These are phyloP conservation scores for Phytomonas sp. DNA, from an alignment of 208 protist genomes.

Conservation along the genomic window DNA sequence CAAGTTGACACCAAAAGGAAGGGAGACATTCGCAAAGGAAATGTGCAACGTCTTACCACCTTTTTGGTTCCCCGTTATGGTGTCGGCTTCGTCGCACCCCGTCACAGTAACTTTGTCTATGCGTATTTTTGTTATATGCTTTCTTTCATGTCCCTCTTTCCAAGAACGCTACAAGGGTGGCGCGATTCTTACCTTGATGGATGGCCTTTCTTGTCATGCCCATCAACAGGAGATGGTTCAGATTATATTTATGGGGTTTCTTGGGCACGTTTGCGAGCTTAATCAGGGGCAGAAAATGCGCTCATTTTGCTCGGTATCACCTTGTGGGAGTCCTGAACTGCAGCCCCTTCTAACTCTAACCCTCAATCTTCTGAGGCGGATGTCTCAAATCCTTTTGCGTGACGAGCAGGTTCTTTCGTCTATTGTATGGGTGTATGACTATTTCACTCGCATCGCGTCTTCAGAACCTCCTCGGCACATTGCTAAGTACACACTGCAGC, in stretches of 20 bases:
- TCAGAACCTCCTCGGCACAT: not conserved
- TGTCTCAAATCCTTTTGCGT: not conserved
- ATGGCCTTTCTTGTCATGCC: conserved; percentile 28
- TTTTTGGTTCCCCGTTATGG: conserved; percentile 51
- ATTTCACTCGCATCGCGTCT: not conserved
- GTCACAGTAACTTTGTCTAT: conserved; percentile 38
- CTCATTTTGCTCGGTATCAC: not conserved
- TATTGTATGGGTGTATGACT: not conserved
- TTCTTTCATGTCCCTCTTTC: conserved; percentile 27
- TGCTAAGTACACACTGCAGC: not conserved
- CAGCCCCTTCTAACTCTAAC: not conserved
- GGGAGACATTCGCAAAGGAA: conserved; percentile 12
- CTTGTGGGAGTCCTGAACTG: not conserved
- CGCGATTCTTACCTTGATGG: conserved; percentile 18
- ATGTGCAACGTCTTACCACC: conserved; percentile 28
- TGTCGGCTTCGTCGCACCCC: conserved; percentile 28
- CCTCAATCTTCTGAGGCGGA: not conserved
- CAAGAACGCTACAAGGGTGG: conserved; percentile 18
- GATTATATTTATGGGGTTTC: conserved; percentile 33
- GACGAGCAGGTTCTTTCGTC: not conserved
- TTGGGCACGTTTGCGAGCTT: conserved; percentile 18
- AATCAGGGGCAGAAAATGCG: not conserved
- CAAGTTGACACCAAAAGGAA: conserved; percentile 11
- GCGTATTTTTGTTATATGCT: conserved; percentile 50
- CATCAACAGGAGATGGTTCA: conserved; percentile 47